These are phyloP conservation scores for Tricholoma furcatifolium DNA, from an alignment of 768 basidiomycete species.

Conservation along the genomic window DNA sequence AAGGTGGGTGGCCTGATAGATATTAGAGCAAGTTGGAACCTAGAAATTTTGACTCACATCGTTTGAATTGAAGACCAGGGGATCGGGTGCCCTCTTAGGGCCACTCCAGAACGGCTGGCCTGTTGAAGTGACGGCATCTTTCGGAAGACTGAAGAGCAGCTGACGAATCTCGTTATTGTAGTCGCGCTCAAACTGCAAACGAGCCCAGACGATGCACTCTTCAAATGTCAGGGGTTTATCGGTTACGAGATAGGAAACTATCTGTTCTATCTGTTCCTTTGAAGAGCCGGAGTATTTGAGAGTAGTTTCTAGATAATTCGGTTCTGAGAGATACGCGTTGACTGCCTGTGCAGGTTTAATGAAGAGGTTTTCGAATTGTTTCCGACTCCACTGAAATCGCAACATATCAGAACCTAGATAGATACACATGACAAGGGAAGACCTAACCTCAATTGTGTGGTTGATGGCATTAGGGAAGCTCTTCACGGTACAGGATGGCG, in stretches of 20 bases:
- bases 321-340: constrained; percentile 95
- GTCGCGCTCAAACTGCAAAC: constrained; percentile 91
- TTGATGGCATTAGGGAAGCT: constrained; percentile 98
- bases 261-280: constrained; percentile 84
- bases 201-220: constrained; percentile 96
- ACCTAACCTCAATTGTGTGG: constrained; percentile 89
- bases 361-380: constrained; percentile 89
- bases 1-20: constrained; percentile 73
- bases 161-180: constrained; percentile 94
- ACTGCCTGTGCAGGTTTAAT: constrained; percentile 92
- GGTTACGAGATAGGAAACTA: constrained; percentile 85
- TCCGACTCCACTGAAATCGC: constrained; percentile 78
- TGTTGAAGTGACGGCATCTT: constrained; percentile 86
- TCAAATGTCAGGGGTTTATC: constrained; percentile 95
- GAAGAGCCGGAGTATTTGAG: constrained; percentile 92
- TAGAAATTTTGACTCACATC: constrained; percentile 55
- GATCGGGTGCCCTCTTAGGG: constrained; percentile 94
- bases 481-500: constrained; percentile 96
- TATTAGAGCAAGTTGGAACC: constrained; percentile 1
- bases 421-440: neutral
- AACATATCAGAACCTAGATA: neutral
- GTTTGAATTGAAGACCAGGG: constrained; percentile 80
- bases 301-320: constrained; percentile 89
- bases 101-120: constrained; percentile 99
- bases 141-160: constrained; percentile 89